Percentiles rank a stretch among this genome's conserved stretches.
These are phyloP conservation scores for Beauveria asiatica DNA, from an alignment of 2,329 filamentous ascomycete species.

Conservation along the genomic window DNA sequence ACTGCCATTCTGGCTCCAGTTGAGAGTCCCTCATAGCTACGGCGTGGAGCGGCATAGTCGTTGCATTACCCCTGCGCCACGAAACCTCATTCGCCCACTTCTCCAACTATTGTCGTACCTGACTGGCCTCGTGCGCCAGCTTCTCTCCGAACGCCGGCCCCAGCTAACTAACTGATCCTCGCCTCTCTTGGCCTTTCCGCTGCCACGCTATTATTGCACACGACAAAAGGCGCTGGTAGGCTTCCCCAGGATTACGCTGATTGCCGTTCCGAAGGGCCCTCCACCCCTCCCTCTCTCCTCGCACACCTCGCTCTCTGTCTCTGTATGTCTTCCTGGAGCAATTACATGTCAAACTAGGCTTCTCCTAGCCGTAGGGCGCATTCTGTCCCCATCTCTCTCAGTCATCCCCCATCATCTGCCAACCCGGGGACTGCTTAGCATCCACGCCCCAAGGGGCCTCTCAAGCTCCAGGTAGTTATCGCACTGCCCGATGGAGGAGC, in stretches of 20 bases:
- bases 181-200: not conserved
- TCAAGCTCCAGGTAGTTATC: not conserved
- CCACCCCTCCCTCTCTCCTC: not conserved
- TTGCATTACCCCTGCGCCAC: not conserved
- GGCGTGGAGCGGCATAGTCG: not conserved
- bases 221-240: slow-evolving; percentile 1
- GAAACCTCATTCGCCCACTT: not conserved
- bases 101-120: not conserved
- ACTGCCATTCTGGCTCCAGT: not conserved
- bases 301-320: not conserved
- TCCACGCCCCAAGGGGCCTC: not conserved
- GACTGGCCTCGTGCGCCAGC: not conserved
- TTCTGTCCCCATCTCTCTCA: not conserved
- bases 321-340: not conserved
- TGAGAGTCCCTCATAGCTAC: not conserved
- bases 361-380: slow-evolving; percentile 1
- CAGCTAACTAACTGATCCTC: not conserved
- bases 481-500: not conserved
- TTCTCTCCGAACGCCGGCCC: not conserved
- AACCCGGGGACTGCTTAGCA: not conserved
- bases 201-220: not conserved
- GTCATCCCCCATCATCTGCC: not conserved
- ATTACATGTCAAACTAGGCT: slow-evolving; percentile 4
- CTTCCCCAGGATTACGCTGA: slow-evolving; percentile 6
- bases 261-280: not conserved